phyloP scores from a whole-genome alignment of 805 yeast species.

The Wickerhamomyces silvicola region DNA sequence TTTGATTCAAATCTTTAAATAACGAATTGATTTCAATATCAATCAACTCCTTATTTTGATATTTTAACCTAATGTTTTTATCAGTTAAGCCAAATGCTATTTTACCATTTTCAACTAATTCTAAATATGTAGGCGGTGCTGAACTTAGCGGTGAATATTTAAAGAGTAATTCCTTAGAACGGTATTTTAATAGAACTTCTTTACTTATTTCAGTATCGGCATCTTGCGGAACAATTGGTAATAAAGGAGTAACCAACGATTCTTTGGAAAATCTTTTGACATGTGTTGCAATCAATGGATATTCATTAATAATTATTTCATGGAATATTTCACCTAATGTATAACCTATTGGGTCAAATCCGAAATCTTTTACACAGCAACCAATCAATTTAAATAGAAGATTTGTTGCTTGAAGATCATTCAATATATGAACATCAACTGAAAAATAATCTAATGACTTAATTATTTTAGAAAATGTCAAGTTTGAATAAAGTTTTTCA shows the following conservation, averaged over 20 bases:
- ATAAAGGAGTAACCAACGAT: conserved; percentile 17
- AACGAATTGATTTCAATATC: conserved; percentile 14
- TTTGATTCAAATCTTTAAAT: conserved; percentile 13
- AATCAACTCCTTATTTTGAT: conserved; percentile 10
- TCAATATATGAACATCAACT: conserved; percentile 25
- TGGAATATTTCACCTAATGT: conserved; percentile 66
- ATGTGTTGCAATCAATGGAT: conserved; percentile 54
- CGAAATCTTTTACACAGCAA: conserved; percentile 70
- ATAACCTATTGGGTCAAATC: conserved; percentile 62
- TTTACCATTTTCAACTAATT: conserved; percentile 72
- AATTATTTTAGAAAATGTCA: conserved; percentile 27
- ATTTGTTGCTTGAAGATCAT: conserved; percentile 46
- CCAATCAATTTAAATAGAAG: conserved; percentile 58
- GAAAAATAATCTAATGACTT: conserved; percentile 33
- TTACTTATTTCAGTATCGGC: conserved; percentile 30
- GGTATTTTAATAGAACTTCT: conserved; percentile 43
- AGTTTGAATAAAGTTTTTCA: conserved; percentile 36
- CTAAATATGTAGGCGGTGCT: conserved; percentile 76
- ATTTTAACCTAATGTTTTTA: conserved; percentile 14
- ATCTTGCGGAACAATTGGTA: conserved; percentile 28
- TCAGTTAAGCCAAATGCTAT: conserved; percentile 44
- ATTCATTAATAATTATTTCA: conserved; percentile 51
- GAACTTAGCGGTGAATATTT: conserved; percentile 56
- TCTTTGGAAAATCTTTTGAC: conserved; percentile 19
- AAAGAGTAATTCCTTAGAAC: conserved; percentile 52